Conservation (phyloP, 192 early-diverging fungal species). For the Rhizophagus clarus region DNA sequence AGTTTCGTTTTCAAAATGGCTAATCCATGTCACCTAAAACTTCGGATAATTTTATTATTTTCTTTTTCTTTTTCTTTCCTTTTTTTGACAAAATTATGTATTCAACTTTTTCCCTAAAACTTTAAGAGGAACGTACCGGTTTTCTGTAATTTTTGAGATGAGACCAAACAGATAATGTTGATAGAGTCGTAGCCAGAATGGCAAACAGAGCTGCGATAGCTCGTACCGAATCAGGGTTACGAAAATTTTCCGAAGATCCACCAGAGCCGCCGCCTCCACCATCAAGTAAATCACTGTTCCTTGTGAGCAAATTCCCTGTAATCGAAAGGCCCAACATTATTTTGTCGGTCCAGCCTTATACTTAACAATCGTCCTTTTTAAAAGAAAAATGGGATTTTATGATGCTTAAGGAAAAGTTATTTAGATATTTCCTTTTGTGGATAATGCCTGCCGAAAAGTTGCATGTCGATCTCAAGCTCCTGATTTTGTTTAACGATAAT, state of each 20-base stretch:
- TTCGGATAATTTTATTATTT: not conserved
- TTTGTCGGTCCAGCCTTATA: no score
- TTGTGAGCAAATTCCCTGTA: no score
- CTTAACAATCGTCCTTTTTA: no score
- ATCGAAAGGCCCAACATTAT: no score
- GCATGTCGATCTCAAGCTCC: no score
- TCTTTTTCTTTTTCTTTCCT: no score
- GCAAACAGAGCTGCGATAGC: constrained; percentile 51
- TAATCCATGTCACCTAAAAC: not conserved
- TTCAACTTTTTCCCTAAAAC: not conserved
- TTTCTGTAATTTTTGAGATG: constrained; percentile 64
- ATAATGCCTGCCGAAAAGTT: no score
- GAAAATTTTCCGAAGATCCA: not conserved
- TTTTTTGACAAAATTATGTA: not conserved
- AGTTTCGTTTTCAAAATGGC: not conserved
- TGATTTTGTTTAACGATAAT: no score
- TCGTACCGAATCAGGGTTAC: not conserved
- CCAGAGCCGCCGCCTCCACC: not conserved
- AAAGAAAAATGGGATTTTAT: no score
- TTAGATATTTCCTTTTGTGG: no score
- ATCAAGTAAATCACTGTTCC: not conserved
- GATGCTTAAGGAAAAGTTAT: no score
- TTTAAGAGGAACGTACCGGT: constrained; percentile 43
- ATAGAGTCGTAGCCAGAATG: constrained; percentile 48
- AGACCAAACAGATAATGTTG: constrained; percentile 53